phyloP scores from a whole-genome alignment of 176 grass and related monocot genomes.

The Oryza meridionalis region DNA sequence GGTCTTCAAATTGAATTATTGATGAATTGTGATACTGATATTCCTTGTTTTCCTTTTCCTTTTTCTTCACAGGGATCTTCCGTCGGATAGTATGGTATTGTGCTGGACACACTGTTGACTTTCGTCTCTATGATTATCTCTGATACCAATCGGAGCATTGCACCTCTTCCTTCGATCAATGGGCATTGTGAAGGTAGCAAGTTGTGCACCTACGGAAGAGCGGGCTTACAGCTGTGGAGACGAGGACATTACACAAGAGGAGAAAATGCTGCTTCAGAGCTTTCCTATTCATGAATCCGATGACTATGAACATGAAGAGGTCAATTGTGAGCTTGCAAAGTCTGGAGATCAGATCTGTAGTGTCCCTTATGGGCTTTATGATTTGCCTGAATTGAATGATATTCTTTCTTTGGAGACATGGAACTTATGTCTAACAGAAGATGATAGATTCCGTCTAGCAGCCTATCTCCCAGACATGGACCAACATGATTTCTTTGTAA shows the following conservation, averaged over 20 bases:
- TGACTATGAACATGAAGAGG: slow-evolving; percentile 55
- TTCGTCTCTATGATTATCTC: slow-evolving; percentile 34
- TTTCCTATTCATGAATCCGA: slow-evolving; percentile 45
- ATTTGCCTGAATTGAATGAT: slow-evolving; percentile 60
- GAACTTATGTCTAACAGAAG: slow-evolving; percentile 81
- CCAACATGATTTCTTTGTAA: slow-evolving; percentile 49
- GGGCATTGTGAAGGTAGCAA: slow-evolving; percentile 67
- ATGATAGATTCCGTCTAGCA: slow-evolving; percentile 70
- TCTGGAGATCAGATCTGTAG: slow-evolving; percentile 60
- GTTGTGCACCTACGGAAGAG: background rate
- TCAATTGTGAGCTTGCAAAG: slow-evolving; percentile 66
- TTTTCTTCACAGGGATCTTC: slow-evolving; percentile 39
- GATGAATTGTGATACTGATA: background rate
- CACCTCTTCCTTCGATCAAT: slow-evolving; percentile 34
- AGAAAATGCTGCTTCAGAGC: slow-evolving; percentile 45
- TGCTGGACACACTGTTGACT: background rate
- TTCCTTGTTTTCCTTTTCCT: background rate
- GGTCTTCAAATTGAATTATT: background rate
- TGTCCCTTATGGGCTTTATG: slow-evolving; percentile 84
- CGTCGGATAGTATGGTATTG: slow-evolving; percentile 19
- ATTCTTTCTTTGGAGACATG: slow-evolving; percentile 80
- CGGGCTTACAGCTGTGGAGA: slow-evolving; percentile 21
- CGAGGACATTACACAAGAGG: slow-evolving; percentile 54
- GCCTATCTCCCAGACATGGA: slow-evolving; percentile 82
- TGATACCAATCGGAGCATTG: background rate